Evolutionary conservation across 176 grass and related monocot genomes (phyloP), one percentile per base, ranked within the genome.

Genomic region (Zoysia japonica): DNA sequence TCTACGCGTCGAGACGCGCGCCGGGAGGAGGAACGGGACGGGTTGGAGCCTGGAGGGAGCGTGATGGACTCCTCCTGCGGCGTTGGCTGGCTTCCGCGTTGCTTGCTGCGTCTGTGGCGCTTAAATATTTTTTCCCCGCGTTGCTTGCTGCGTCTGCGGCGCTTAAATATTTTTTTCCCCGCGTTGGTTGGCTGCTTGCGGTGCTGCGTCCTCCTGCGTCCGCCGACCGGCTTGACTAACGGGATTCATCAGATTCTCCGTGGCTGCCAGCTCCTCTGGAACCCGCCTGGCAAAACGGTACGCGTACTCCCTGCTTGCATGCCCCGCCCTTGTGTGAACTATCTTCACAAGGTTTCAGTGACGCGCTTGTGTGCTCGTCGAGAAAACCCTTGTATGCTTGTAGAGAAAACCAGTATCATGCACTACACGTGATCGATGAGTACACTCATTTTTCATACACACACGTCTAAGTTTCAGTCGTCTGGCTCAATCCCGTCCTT

Each of bases 151-250:
- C 13, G 38, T 11, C 9, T 13, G 4, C 13, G n/a, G 7, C 28
- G 46, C 6, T 64, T 64, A 16, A 48, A 52, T 82, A 2, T 13
- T 9, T 17, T 17, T 35, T 46, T 1, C 2, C 15, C 11, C 16
- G 16, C 14, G 36, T 44, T 76, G 80, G 37, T 17, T 36, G 28
- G 41, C 2, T 15, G 46, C 13, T 3, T 13, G 4, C 13, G n/a
- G 7, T 13, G 46, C 6, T 64, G 28, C 28, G 28, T 28, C 28
- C 28, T 28, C 28, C 28, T 28, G 28, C 28, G 73, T 2, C 38
- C 42, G 47, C 5, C 43, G 12, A 35, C 2, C 39, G 57, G 11
- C 39, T 77, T 86, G 84, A 86, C 84, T 86, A 20, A 2, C 52
- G 37, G 54, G 63, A 75, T 70, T 62, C 63, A 28, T 68, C 16